A percentile compares a stretch with the other conserved stretches of the same genome.
Evolutionary conservation across 73 alveolate species (phyloP).

Genomic region (Paramecium caudatum): DNA sequence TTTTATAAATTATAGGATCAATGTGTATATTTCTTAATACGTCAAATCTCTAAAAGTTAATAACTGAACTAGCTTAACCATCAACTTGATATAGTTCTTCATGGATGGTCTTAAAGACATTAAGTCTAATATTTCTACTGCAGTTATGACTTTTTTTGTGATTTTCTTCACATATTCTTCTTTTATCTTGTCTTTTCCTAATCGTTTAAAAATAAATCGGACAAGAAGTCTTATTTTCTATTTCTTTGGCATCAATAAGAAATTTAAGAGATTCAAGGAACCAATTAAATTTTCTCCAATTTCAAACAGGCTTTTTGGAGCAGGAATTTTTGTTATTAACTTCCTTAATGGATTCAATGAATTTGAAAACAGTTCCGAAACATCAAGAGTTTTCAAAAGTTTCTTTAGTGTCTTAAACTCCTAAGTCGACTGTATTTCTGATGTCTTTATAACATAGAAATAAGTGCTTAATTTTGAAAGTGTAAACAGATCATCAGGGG

Average conservation of each 20-base stretch:
- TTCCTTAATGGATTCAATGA: background rate
- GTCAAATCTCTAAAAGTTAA: no score
- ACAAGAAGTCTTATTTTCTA: background rate
- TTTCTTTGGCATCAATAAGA: background rate
- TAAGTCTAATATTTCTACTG: background rate
- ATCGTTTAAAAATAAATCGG: background rate
- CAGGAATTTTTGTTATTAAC: background rate
- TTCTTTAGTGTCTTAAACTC: background rate
- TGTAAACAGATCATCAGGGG: constrained; percentile 23
- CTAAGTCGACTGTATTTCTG: no score
- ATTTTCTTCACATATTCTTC: background rate
- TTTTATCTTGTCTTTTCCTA: background rate
- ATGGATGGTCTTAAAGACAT: background rate
- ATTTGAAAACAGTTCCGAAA: background rate
- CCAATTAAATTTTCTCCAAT: background rate
- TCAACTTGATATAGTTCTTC: background rate
- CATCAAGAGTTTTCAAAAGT: background rate
- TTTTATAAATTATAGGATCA: no score
- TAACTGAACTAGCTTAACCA: no score
- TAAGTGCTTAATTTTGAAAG: background rate
- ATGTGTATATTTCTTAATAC: no score
- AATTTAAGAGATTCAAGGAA: background rate
- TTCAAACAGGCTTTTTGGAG: background rate
- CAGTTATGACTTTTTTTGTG: background rate
- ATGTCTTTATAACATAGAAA: background rate